Evolutionary conservation across 805 yeast genomes (phyloP).

Genomic region (Huiozyma sinensis): DNA sequence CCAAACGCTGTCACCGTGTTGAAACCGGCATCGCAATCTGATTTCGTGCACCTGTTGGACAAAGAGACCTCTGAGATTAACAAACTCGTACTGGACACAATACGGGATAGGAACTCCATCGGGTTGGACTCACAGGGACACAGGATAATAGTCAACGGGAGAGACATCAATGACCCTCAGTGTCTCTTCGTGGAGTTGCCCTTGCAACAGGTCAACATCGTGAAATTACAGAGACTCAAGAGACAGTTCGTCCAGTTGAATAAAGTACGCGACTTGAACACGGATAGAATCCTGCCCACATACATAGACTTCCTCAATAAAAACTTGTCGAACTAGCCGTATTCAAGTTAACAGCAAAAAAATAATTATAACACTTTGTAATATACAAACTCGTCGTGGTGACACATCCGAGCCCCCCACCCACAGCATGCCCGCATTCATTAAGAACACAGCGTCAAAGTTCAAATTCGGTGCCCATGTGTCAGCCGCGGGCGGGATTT

Average conservation of each 20-base stretch:
- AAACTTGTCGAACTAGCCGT: slow-evolving; percentile 34
- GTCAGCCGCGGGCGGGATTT: slow-evolving; percentile 68
- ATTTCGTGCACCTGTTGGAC: slow-evolving; percentile 73
- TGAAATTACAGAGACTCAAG: slow-evolving; percentile 74
- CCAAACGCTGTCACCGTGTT: slow-evolving; percentile 81
- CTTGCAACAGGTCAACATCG: slow-evolving; percentile 39
- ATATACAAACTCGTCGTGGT: too few species aligned
- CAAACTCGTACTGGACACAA: slow-evolving; percentile 46
- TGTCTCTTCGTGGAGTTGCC: slow-evolving; percentile 53
- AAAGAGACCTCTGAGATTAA: slow-evolving; percentile 56
- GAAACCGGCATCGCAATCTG: slow-evolving; percentile 67
- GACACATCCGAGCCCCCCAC: neutral
- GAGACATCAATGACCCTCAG: slow-evolving; percentile 30
- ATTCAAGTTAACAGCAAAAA: neutral
- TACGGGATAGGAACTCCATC: slow-evolving; percentile 20
- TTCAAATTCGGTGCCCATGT: slow-evolving; percentile 86
- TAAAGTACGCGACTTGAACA: slow-evolving; percentile 64
- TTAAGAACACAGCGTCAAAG: slow-evolving; percentile 34
- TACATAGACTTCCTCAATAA: slow-evolving; percentile 71
- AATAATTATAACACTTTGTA: neutral
- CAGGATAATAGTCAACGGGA: slow-evolving; percentile 34
- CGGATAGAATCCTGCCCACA: slow-evolving; percentile 53
- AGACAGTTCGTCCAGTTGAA: slow-evolving; percentile 77
- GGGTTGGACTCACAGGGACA: slow-evolving; percentile 32
- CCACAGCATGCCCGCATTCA: slow-evolving; percentile 27